A percentile compares a stretch with the other conserved stretches of the same genome.
Evolutionary conservation across 2,329 filamentous ascomycete species (phyloP).

Genomic region (Hymenoscyphus fraxineus): DNA sequence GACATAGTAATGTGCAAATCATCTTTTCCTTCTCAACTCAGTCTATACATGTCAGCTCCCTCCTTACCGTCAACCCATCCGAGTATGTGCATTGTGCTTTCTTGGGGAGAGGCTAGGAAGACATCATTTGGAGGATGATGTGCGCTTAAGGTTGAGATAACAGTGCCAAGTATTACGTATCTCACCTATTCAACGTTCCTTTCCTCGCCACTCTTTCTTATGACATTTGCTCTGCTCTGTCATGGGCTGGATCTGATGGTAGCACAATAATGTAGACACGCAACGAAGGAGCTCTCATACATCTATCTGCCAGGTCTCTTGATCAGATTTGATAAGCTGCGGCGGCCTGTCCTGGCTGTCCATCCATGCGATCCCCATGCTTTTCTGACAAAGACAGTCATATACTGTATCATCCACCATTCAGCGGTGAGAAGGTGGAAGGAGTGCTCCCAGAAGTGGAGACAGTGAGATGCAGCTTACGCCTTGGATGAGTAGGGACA

Average conservation of each 20-base stretch:
- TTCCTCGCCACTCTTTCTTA: not conserved
- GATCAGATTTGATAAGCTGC: not conserved
- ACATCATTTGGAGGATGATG: no score
- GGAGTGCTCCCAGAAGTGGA: not conserved
- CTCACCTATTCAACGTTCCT: not conserved
- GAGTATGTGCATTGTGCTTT: not conserved
- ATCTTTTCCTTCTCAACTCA: not conserved
- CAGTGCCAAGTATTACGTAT: not conserved
- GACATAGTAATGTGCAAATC: not conserved
- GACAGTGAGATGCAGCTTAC: not conserved
- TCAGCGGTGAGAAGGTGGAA: not conserved
- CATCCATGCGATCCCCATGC: not conserved
- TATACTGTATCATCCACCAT: not conserved
- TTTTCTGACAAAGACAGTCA: not conserved
- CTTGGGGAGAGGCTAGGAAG: not conserved
- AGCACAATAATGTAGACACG: not conserved
- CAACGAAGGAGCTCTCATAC: not conserved
- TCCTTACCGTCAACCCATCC: not conserved
- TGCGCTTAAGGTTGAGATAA: no score
- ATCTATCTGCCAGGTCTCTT: not conserved
- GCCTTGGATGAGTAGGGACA: not conserved
- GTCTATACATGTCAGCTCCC: not conserved
- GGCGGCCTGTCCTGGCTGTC: not conserved
- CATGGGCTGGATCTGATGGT: not conserved
- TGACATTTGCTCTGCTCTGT: not conserved